A percentile compares a stretch with the other conserved stretches of the same genome.
phyloP scores from a whole-genome alignment of 352 stramenopile genomes.

The Phytophthora palmivora region DNA sequence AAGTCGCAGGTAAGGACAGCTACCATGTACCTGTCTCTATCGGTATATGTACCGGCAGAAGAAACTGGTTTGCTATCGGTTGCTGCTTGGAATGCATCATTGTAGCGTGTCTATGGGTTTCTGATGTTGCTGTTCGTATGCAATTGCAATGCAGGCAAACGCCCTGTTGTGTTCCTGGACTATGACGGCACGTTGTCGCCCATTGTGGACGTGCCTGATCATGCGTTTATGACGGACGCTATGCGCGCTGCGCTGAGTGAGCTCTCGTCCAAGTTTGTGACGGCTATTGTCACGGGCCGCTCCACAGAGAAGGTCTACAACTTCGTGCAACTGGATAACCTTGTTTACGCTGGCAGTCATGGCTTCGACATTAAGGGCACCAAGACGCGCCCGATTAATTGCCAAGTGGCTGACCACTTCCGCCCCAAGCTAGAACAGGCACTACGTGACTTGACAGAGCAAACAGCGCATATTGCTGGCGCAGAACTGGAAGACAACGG shows the following conservation, averaged over 20 bases:
- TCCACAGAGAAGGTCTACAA: constrained; percentile 81
- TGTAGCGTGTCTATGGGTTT: constrained; percentile 24
- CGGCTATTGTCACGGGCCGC: constrained; percentile 75
- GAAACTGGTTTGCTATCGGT: constrained; percentile 1
- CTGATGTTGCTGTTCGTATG: too few species aligned
- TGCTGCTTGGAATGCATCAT: constrained; percentile 12
- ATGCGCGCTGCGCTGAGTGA: constrained; percentile 64
- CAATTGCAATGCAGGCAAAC: constrained; percentile 50
- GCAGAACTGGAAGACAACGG: constrained; percentile 83
- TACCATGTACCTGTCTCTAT: too few species aligned
- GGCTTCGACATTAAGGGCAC: constrained; percentile 84
- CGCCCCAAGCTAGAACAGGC: constrained; percentile 56
- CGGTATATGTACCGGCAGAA: too few species aligned
- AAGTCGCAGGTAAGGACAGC: constrained; percentile 53
- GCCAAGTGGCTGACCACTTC: constrained; percentile 63
- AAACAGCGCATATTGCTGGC: constrained; percentile 52
- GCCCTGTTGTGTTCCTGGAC: constrained; percentile 75
- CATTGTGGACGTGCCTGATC: constrained; percentile 79
- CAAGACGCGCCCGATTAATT: constrained; percentile 61
- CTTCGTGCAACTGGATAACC: constrained; percentile 79
- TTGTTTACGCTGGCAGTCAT: constrained; percentile 84
- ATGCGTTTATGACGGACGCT: constrained; percentile 70
- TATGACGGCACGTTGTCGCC: constrained; percentile 83
- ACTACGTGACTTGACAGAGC: constrained; percentile 40
- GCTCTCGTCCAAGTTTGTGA: constrained; percentile 75